Evolutionary conservation across 352 stramenopile species (phyloP).

Genomic region (Elongisporangium anandrum): DNA sequence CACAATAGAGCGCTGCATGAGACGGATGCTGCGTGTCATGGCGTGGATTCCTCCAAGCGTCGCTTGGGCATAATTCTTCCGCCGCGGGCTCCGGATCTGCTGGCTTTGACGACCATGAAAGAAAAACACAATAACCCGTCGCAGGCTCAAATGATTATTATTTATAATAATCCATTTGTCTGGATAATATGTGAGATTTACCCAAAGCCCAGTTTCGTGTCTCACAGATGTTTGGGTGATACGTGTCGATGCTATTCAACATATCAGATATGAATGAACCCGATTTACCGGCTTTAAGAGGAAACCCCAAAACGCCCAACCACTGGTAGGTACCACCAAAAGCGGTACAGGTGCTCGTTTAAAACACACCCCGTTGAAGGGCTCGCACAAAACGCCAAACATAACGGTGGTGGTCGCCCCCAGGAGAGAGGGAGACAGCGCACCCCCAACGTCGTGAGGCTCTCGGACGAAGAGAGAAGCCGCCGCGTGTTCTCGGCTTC

Average conservation of each 20-base stretch:
- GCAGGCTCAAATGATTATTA: no score
- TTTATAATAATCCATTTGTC: no score
- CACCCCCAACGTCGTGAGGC: slow-evolving; percentile 2
- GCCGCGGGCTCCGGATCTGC: no score
- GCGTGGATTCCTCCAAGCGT: neutral
- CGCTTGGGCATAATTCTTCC: neutral
- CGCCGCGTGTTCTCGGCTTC: neutral
- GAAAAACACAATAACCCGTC: neutral
- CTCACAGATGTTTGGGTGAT: neutral
- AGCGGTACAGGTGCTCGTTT: neutral
- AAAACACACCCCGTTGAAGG: neutral
- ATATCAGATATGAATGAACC: neutral
- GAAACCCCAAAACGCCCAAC: neutral
- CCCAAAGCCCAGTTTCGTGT: neutral
- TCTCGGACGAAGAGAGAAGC: neutral
- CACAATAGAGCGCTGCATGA: neutral
- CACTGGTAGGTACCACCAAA: neutral
- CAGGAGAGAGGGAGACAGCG: slow-evolving; percentile 6
- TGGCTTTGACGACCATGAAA: neutral
- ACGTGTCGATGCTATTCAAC: no score
- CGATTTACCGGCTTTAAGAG: neutral
- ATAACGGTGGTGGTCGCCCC: neutral
- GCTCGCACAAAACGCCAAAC: neutral
- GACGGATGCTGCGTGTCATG: neutral
- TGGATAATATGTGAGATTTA: no score